These are phyloP conservation scores for Xylaria venustula DNA, from an alignment of 495 filamentous ascomycete species.

Conservation along the genomic window DNA sequence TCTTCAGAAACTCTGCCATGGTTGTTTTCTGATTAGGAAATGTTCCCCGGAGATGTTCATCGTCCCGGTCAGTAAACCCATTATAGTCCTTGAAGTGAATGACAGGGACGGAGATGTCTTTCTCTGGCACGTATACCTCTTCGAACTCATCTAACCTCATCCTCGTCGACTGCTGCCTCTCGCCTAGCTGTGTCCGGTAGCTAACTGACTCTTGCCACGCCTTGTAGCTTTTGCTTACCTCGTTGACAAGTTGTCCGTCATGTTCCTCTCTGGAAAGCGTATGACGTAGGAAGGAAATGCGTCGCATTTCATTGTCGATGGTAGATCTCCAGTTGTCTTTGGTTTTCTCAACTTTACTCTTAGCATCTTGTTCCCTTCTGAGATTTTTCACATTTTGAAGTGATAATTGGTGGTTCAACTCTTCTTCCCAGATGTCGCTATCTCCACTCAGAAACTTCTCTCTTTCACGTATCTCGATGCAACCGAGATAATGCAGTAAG, in stretches of 20 bases:
- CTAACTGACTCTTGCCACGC: background rate
- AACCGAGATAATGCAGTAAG: slow-evolving; percentile 33
- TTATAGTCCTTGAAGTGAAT: slow-evolving; percentile 14
- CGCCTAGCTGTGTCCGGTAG: no score
- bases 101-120: slow-evolving; percentile 16
- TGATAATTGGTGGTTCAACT: slow-evolving; percentile 10
- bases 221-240: background rate
- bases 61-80: background rate
- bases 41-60: slow-evolving; percentile 4
- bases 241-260: background rate
- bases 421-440: slow-evolving; percentile 19
- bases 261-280: background rate
- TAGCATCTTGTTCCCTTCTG: background rate
- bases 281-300: background rate
- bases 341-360: background rate
- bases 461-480: slow-evolving; percentile 28
- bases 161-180: background rate
- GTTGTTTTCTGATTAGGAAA: slow-evolving; percentile 24
- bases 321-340: background rate
- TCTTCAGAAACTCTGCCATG: background rate
- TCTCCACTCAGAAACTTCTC: slow-evolving; percentile 15
- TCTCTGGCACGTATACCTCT: slow-evolving; percentile 9
- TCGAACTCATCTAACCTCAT: background rate
- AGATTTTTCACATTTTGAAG: no score
- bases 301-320: background rate